phyloP scores from a whole-genome alignment of 2,329 filamentous ascomycete genomes.

The Cladosporium halotolerans region DNA sequence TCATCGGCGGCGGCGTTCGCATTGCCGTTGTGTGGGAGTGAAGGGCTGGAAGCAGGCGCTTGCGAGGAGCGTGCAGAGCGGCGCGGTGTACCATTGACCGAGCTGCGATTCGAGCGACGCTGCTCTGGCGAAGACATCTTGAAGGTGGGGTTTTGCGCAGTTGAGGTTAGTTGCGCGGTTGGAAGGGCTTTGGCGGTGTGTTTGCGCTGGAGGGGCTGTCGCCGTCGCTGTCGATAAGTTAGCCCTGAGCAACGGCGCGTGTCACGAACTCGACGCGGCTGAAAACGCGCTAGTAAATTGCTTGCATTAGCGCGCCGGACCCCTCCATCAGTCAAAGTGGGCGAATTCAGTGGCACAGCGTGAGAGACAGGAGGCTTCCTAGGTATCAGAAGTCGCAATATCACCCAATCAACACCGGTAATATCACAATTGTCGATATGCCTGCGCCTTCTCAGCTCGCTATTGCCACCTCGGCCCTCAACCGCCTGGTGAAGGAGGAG shows the following conservation, averaged over 20 bases:
- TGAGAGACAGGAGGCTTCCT: no score
- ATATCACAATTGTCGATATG: slow-evolving; percentile 47
- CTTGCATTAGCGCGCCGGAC: no score
- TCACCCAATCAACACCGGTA: no score
- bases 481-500: slow-evolving; percentile 86
- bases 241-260: no score
- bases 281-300: slow-evolving; percentile 2
- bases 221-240: neutral
- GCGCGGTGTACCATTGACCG: slow-evolving; percentile 40
- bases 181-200: neutral
- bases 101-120: slow-evolving; percentile 49
- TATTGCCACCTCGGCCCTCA: slow-evolving; percentile 73
- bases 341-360: no score
- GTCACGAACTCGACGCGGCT: neutral
- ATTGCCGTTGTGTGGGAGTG: slow-evolving; percentile 21
- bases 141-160: slow-evolving; percentile 4
- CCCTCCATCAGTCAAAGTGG: no score
- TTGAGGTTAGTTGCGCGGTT: no score
- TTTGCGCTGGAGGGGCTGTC: neutral
- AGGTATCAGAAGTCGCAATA: no score
- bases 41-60: slow-evolving; percentile 38
- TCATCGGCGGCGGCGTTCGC: slow-evolving; percentile 24
- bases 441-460: slow-evolving; percentile 67
- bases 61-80: slow-evolving; percentile 51
- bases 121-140: slow-evolving; percentile 58